These are phyloP conservation scores for Naganishia kalamii DNA, from an alignment of 768 basidiomycete species.

Conservation along the genomic window DNA sequence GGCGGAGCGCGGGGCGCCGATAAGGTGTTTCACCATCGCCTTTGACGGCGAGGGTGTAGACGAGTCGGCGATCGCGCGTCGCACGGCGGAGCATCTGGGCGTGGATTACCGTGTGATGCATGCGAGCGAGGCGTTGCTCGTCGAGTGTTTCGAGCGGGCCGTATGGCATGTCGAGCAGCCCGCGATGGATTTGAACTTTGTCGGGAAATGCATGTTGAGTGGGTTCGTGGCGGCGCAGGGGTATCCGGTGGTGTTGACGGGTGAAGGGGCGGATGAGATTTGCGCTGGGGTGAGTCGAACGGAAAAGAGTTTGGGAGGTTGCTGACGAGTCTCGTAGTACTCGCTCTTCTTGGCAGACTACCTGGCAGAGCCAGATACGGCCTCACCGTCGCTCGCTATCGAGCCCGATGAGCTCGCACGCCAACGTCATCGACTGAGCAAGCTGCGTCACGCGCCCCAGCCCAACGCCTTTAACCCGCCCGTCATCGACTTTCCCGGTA, in stretches of 20 bases:
- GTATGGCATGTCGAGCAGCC: constrained; percentile 39
- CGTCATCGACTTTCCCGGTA: constrained; percentile 2
- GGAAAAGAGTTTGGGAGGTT: not conserved
- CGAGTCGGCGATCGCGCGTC: constrained; percentile 31
- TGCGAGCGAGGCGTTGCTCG: constrained; percentile 30
- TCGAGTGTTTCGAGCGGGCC: constrained; percentile 32
- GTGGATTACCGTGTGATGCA: constrained; percentile 31
- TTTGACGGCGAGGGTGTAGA: constrained; percentile 30
- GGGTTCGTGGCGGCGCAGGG: constrained; percentile 32
- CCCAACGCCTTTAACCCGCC: constrained; percentile 13
- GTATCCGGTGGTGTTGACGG: constrained; percentile 41
- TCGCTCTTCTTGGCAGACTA: constrained; percentile 37
- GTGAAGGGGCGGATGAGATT: constrained; percentile 42
- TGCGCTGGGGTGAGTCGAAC: constrained; percentile 27
- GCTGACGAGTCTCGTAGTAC: constrained; percentile 18
- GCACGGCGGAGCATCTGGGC: constrained; percentile 35
- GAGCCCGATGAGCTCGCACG: not conserved
- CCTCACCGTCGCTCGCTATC: constrained; percentile 17
- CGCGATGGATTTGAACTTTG: constrained; percentile 35
- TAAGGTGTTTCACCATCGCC: constrained; percentile 34
- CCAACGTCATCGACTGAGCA: not conserved
- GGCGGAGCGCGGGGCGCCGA: constrained; percentile 16
- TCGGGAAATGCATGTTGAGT: constrained; percentile 37
- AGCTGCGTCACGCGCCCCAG: not conserved
- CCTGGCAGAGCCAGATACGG: constrained; percentile 24